Conservation (phyloP, 2,329 filamentous ascomycete species). For the Fusarium nodosum region DNA sequence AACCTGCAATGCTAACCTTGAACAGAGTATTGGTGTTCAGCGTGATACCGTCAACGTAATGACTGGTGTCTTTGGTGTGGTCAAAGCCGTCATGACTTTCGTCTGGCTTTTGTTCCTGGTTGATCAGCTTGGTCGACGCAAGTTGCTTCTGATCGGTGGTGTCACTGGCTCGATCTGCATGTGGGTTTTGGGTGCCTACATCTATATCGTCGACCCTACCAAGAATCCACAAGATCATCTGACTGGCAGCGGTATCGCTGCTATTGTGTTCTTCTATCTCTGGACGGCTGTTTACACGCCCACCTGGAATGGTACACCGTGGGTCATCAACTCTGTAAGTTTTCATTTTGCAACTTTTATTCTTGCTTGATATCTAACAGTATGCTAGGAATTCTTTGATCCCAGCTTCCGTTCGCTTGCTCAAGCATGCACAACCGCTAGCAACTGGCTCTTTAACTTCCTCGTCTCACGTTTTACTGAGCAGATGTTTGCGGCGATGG, state of each 20-base stretch:
- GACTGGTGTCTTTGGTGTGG: constrained; percentile 76
- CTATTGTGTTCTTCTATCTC: constrained; percentile 76
- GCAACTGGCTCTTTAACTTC: constrained; percentile 71
- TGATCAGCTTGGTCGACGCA: constrained; percentile 62
- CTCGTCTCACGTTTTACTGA: constrained; percentile 60
- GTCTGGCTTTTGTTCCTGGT: constrained; percentile 75
- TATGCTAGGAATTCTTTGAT: constrained; percentile 65
- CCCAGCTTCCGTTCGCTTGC: constrained; percentile 58
- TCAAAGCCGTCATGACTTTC: constrained; percentile 74
- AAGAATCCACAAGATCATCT: constrained; percentile 52
- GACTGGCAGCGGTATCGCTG: constrained; percentile 65
- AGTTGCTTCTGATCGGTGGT: constrained; percentile 72
- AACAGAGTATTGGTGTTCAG: constrained; percentile 24
- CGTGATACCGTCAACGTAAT: constrained; percentile 59
- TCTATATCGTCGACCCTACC: constrained; percentile 58
- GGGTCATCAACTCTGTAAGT: constrained; percentile 59
- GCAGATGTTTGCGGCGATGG: constrained; percentile 59
- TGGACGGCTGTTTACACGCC: constrained; percentile 69
- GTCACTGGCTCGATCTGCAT: constrained; percentile 70
- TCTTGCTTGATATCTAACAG: not conserved
- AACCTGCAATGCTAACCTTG: not conserved
- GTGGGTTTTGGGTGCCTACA: constrained; percentile 71
- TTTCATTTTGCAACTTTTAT: fast-evolving
- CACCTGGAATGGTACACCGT: constrained; percentile 72
- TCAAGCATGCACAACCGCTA: constrained; percentile 69